Base-by-base conservation (phyloP, 2,329 filamentous ascomycete genomes). In the Ampelomyces quisqualis region DNA sequence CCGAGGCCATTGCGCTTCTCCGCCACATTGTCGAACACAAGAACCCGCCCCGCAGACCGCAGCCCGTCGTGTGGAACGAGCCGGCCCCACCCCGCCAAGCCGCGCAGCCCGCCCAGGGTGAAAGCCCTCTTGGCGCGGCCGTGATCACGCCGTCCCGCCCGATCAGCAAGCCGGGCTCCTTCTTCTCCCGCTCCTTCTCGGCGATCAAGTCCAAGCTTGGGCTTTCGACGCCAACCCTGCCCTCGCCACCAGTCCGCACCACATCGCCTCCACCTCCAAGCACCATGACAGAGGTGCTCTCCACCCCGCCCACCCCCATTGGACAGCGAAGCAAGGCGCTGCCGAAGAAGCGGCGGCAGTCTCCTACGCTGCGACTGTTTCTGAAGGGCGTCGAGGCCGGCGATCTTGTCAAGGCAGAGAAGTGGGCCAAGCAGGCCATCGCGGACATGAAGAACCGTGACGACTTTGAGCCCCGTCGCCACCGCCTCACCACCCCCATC, bases 381-480 rank as follows among this genome's bases (percentile, higher is more conserved):
- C 40, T 49, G 3, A 50, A 48, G 29, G 59, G 57, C 22, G 34
- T 60, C n/a, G 39, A 60, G 5, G 31, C 38, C 14, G 31, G 45
- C 9, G 59, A 64, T 21, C 35, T 40, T 17, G 38, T 33, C 1
- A 45, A 52, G n/a, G 62, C 60, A 11, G 41, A 51, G 3, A 42
- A 40, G 7, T 68, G 65, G 65, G 61, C 54, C 8, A 53, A 57
- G 19, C 34, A 55, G 7, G 37, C 57, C 7, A 44, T 55, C 10
- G 44, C 51, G 1, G 49, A 51, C 13, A 32, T 64, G 5, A 43
- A 47, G 23, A 56, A 57, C 7, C 38, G 55, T 30, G n/a, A 27
- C n/a, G 36, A 37, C 7, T n/a, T n/a, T n/a, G n/a, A 44, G 58
- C 8, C 52, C 51, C 17, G 51, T 44, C 64, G 64, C 47, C 55